phyloP scores from a whole-genome alignment of 2,329 filamentous ascomycete species.

The Aspergillus flavus region DNA sequence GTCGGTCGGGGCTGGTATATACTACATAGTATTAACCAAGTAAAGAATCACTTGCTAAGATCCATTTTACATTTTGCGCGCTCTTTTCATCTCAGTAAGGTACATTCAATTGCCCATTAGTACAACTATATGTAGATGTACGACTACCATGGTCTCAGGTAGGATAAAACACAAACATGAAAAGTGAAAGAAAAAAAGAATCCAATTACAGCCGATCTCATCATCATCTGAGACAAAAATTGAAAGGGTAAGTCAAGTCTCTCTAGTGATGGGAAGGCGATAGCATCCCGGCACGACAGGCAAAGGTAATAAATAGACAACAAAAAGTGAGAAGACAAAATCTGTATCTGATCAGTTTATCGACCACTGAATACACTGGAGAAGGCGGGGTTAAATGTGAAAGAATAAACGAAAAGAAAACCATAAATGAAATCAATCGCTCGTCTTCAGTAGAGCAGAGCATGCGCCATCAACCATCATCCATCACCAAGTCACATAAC shows the following conservation, averaged over 20 bases:
- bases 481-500: constrained; percentile 26
- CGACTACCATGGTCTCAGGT: background rate
- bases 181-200: constrained; percentile 2
- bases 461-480: constrained; percentile 29
- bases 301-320: background rate
- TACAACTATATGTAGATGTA: constrained; percentile 3
- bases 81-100: background rate
- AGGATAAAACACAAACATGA: background rate
- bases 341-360: constrained; percentile 1
- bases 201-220: constrained; percentile 17
- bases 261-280: constrained; percentile 3
- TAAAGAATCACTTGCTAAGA: background rate
- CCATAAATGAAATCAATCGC: constrained; percentile 12
- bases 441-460: constrained; percentile 22
- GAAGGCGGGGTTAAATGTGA: constrained; percentile 1
- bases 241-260: background rate
- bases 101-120: background rate
- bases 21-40: background rate
- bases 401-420: constrained; percentile 11
- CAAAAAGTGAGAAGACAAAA: background rate
- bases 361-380: background rate
- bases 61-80: background rate
- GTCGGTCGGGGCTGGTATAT: background rate
- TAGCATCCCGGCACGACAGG: background rate
- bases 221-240: constrained; percentile 9